Conservation (phyloP, 2,329 filamentous ascomycete species). For the Xylariales sp. region DNA sequence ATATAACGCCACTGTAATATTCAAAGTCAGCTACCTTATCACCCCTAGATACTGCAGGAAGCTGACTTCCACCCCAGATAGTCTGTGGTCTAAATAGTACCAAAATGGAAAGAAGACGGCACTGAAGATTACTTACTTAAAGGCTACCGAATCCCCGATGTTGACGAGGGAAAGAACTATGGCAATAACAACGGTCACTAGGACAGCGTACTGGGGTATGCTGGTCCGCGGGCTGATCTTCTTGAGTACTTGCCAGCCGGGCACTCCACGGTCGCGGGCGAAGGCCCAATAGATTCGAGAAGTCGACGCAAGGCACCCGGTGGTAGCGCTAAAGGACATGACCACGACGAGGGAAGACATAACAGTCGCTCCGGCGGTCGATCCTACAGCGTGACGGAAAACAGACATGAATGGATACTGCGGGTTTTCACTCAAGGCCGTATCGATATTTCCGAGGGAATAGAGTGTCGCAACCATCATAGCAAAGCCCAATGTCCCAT, state of each 20-base stretch:
- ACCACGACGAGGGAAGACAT: conserved; percentile 63
- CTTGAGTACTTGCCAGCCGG: conserved; percentile 40
- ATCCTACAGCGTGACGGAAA: conserved; percentile 63
- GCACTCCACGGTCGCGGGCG: conserved; percentile 43
- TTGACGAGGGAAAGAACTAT: conserved; percentile 43
- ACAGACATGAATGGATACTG: conserved; percentile 70
- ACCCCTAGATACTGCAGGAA: too few relatives aligned
- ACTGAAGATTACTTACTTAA: conserved; percentile 30
- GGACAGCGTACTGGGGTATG: conserved; percentile 41
- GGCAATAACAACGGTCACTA: conserved; percentile 38
- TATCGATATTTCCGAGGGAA: conserved; percentile 61
- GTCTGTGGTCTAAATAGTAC: background rate
- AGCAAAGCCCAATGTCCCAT: conserved; percentile 64
- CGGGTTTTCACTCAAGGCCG: conserved; percentile 57
- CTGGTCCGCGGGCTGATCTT: conserved; percentile 41
- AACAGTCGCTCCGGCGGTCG: conserved; percentile 59
- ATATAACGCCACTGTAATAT: conserved; percentile 37
- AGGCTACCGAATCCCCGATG: conserved; percentile 41
- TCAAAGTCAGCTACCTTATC: background rate
- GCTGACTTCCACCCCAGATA: background rate
- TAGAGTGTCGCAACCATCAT: conserved; percentile 68
- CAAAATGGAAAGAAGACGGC: background rate
- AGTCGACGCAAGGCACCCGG: conserved; percentile 67
- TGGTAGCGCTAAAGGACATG: conserved; percentile 60
- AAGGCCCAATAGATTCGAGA: conserved; percentile 69